These are phyloP conservation scores for Eucalyptus curtisii DNA, from an alignment of 345 rosid species.

Conservation along the genomic window DNA sequence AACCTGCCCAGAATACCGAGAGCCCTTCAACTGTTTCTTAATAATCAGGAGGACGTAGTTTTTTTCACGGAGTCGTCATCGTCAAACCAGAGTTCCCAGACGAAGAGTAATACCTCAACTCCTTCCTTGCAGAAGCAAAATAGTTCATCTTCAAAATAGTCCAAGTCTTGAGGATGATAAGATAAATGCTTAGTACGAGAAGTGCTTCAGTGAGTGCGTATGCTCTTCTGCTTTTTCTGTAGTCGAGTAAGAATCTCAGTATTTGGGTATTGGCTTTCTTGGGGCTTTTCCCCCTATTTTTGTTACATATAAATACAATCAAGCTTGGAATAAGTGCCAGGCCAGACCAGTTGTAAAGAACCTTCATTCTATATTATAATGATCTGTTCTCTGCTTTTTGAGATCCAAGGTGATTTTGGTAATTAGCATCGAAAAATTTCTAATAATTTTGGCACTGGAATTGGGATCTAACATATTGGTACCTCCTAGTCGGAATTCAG, in stretches of 20 bases:
- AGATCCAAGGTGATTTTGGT: constrained; percentile 1
- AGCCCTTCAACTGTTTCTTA: constrained; percentile 33
- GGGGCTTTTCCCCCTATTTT: background rate
- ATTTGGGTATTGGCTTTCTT: background rate
- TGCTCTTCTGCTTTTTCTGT: background rate
- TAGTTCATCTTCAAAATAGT: background rate
- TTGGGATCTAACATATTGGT: background rate
- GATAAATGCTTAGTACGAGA: background rate
- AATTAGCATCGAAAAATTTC: background rate
- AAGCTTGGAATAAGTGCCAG: background rate
- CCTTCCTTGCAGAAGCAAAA: constrained; percentile 14
- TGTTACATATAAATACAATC: background rate
- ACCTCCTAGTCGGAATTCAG: background rate
- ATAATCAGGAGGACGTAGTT: constrained; percentile 14
- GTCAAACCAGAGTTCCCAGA: constrained; percentile 20
- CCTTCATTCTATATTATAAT: background rate
- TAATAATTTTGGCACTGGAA: background rate
- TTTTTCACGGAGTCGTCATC: constrained; percentile 42
- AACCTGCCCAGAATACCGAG: constrained; percentile 48
- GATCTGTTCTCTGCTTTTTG: background rate
- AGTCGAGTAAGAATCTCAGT: background rate
- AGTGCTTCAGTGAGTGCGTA: background rate
- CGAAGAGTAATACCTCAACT: constrained; percentile 7
- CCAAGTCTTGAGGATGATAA: background rate
- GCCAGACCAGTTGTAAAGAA: background rate